Conservation (phyloP, 495 filamentous ascomycete genomes). For the Cercophora newfieldiana region DNA sequence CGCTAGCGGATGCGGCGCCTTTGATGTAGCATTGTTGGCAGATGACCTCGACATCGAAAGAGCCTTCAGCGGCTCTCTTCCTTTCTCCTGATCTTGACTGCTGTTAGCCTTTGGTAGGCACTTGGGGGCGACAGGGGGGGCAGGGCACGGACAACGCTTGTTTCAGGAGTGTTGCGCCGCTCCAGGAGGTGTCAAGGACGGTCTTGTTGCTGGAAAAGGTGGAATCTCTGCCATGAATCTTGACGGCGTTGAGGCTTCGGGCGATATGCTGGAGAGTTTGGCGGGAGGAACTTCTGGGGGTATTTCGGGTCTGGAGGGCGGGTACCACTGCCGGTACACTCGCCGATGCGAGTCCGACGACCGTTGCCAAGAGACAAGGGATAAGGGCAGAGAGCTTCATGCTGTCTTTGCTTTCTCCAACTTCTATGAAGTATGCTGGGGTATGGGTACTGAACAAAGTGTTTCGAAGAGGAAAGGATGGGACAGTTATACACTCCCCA, state of each 20-base stretch:
- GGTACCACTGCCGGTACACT: neutral
- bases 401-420: no score
- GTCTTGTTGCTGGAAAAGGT: constrained; percentile 11
- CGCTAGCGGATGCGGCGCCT: constrained; percentile 42
- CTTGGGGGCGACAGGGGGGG: neutral
- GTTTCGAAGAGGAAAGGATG: no score
- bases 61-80: neutral
- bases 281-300: neutral
- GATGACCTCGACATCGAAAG: constrained; percentile 39
- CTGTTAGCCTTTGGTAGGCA: neutral
- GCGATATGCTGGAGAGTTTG: constrained; percentile 7
- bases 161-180: constrained; percentile 10
- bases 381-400: no score
- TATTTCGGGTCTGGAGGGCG: neutral
- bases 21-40: constrained; percentile 56
- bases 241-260: constrained; percentile 8
- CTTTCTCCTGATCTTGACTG: neutral
- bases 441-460: no score
- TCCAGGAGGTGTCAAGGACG: constrained; percentile 14
- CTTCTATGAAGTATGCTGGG: no score
- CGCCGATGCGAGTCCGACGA: neutral
- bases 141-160: neutral
- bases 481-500: no score
- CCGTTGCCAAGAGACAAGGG: neutral
- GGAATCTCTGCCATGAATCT: constrained; percentile 9